phyloP scores from a whole-genome alignment of 2,329 filamentous ascomycete species.

The Monosporascus sp. region DNA sequence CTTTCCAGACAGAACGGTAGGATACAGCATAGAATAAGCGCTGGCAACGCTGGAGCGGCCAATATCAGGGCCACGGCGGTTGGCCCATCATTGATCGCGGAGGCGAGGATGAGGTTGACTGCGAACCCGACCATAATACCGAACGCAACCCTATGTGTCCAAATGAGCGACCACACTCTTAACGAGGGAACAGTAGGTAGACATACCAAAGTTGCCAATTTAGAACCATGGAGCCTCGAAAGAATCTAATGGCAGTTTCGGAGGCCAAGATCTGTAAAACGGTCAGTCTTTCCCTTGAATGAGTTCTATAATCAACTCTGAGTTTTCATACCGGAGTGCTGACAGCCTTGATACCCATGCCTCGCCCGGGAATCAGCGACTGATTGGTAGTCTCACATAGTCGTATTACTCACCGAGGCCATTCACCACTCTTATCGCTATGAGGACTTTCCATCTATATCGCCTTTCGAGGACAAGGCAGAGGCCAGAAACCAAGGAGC shows the following conservation, averaged over 20 bases:
- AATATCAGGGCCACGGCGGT: slow-evolving; percentile 23
- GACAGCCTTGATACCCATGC: slow-evolving; percentile 40
- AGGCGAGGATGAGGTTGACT: slow-evolving; percentile 24
- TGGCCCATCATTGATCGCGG: neutral
- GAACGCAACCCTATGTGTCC: neutral
- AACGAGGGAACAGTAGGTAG: neutral
- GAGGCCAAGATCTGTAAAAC: slow-evolving; percentile 30
- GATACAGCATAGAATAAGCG: slow-evolving; percentile 19
- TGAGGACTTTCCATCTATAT: slow-evolving; percentile 22
- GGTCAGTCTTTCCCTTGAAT: neutral
- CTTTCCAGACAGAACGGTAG: slow-evolving; percentile 30
- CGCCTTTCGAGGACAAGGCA: neutral
- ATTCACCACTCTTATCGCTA: slow-evolving; percentile 28
- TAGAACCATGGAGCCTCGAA: slow-evolving; percentile 36
- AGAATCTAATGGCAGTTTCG: slow-evolving; percentile 36
- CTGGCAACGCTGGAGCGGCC: slow-evolving; percentile 25
- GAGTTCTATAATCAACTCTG: neutral
- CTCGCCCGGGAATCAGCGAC: slow-evolving; percentile 7
- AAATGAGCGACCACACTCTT: neutral
- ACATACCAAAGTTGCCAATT: slow-evolving; percentile 36
- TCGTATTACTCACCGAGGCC: slow-evolving; percentile 26
- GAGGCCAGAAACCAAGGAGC: slow-evolving; percentile 26
- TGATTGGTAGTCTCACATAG: neutral
- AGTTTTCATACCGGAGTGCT: slow-evolving; percentile 25
- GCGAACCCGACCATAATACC: slow-evolving; percentile 2